A percentile compares a stretch with the other conserved stretches of the same genome.
Evolutionary conservation across 2,329 filamentous ascomycete genomes (phyloP).

Genomic region (Elsinoe batatas): DNA sequence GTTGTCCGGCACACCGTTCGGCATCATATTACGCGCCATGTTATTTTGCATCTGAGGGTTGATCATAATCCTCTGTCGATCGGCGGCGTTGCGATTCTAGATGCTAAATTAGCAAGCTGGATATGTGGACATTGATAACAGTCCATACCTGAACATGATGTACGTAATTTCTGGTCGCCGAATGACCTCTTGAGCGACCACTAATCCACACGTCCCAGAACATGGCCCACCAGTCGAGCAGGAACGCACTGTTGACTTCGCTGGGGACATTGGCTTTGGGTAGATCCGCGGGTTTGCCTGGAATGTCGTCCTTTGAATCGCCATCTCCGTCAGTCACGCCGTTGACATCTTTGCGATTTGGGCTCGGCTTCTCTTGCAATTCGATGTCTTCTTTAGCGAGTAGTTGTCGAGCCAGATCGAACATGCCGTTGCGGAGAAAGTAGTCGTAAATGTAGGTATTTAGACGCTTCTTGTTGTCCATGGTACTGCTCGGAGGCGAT

Average conservation of each 20-base stretch:
- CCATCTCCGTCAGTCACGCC: slow-evolving; percentile 62
- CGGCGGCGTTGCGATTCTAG: slow-evolving; percentile 49
- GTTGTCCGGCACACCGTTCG: slow-evolving; percentile 52
- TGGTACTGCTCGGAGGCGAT: slow-evolving; percentile 21
- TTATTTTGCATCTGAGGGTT: slow-evolving; percentile 20
- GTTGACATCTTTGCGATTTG: slow-evolving; percentile 57
- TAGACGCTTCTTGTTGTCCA: slow-evolving; percentile 34
- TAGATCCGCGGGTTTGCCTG: slow-evolving; percentile 71
- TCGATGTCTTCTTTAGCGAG: slow-evolving; percentile 40
- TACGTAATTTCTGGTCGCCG: slow-evolving; percentile 62
- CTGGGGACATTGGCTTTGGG: slow-evolving; percentile 62
- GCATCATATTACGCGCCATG: slow-evolving; percentile 38
- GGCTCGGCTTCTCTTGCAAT: slow-evolving; percentile 47
- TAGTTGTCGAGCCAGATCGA: slow-evolving; percentile 69
- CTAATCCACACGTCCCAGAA: slow-evolving; percentile 95
- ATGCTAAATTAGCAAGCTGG: slow-evolving; percentile 34
- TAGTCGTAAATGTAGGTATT: slow-evolving; percentile 91
- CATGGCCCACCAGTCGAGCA: slow-evolving; percentile 95
- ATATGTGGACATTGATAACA: not conserved
- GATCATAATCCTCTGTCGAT: slow-evolving; percentile 16
- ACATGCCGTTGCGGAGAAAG: slow-evolving; percentile 77
- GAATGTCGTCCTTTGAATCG: slow-evolving; percentile 65
- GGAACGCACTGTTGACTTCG: slow-evolving; percentile 64
- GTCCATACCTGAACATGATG: slow-evolving; percentile 66
- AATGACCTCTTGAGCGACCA: slow-evolving; percentile 47